Conservation (phyloP, 257 asterid genomes). For the Przewalskia tangutica region DNA sequence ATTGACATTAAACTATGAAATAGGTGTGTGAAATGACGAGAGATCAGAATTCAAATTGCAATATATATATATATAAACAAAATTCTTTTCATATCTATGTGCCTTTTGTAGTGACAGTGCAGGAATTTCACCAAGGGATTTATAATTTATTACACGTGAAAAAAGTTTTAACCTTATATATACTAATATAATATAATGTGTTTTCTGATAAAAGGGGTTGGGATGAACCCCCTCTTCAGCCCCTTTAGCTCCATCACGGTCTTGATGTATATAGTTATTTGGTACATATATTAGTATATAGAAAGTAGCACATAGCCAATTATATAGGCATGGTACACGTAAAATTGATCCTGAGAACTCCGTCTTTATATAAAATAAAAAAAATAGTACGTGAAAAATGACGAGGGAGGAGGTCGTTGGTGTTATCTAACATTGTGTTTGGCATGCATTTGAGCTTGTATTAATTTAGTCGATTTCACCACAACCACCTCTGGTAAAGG, state of each 20-base stretch:
- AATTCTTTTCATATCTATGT: not conserved
- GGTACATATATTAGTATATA: too few relatives aligned
- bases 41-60: not conserved
- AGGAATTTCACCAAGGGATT: too few relatives aligned
- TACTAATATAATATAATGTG: too few relatives aligned
- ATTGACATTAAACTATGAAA: not conserved
- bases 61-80: too few relatives aligned
- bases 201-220: too few relatives aligned
- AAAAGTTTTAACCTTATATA: too few relatives aligned
- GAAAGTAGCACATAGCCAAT: too few relatives aligned
- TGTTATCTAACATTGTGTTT: not conserved
- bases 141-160: too few relatives aligned
- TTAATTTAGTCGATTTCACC: not conserved
- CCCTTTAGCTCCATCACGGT: too few relatives aligned
- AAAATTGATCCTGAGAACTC: not conserved
- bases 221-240: too few relatives aligned
- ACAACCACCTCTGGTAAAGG: slow-evolving; percentile 1
- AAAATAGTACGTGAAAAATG: not conserved
- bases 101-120: not conserved
- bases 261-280: too few relatives aligned
- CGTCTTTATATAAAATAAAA: not conserved
- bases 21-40: not conserved
- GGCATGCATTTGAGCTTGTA: not conserved
- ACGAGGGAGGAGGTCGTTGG: not conserved
- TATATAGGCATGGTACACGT: too few relatives aligned